Evolutionary conservation across 2,329 filamentous ascomycete genomes (phyloP), one percentile per base, ranked within the genome.

Genomic region (Domatiomyces catenatus): DNA sequence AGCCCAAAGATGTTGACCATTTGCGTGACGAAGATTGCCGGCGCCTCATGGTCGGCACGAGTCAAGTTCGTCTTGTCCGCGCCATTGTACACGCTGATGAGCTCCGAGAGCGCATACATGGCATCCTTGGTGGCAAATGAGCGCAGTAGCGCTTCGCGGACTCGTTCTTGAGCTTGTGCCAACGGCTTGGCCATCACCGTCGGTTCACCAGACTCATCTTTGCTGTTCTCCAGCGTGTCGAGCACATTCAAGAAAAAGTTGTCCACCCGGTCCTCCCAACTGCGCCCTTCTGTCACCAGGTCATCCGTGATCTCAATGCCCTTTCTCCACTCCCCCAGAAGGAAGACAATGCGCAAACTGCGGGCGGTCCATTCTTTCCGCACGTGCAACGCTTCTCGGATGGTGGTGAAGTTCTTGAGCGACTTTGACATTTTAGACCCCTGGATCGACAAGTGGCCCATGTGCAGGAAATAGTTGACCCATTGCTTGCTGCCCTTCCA

Each of bases 391-490:
- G 89, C 88, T 64, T 93, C 85, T 26, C 86, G 77, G 55, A 96
- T 94, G 0, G 90, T 94, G 42, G 87, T 87, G 66, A 95, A 95
- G 66, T 95, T 96, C 71, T 96, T 95, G 51, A 96, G 69, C 15
- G 81, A 87, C 67, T 96, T 96, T 51, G 84, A 90, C 90, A 96
- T 96, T 66, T 96, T 96, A 19, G 82, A 86, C 0, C 90, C 89
- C 22, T 83, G 79, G 51, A 96, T 95, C 5, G 81, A 84, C 46
- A 95, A 69, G 64, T 96, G 90, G 0, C 90, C 90, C 83, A 93
- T 95, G 63, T 95, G 90, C 15, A 95, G 64, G 69, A 95, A 96
- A 69, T 95, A 94, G 64, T 92, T 94, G 48, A 94, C 85, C 90
- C 90, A 94, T 53, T 86, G 86, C 44, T 71, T 67, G 49, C 71